Evolutionary conservation across 2,329 filamentous ascomycete genomes (phyloP).

Genomic region (Fusarium paranaense): DNA sequence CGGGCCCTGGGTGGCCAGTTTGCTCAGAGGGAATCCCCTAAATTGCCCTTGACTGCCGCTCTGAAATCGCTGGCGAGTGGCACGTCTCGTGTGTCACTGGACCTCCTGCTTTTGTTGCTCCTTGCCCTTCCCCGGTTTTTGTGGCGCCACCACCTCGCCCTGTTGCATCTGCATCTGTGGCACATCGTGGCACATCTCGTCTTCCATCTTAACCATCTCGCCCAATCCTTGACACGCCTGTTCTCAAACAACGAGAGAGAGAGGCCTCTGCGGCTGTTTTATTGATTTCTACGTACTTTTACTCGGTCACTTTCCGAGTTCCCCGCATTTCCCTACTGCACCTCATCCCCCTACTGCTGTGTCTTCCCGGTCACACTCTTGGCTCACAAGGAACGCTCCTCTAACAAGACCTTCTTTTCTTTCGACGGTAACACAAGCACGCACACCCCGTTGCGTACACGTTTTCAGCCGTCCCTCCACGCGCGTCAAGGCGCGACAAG

Average conservation of each 20-base stretch:
- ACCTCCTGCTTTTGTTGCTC: constrained; percentile 3
- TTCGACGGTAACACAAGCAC: not conserved
- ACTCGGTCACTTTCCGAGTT: constrained; percentile 33
- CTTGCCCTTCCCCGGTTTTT: constrained; percentile 16
- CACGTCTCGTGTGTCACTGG: constrained; percentile 1
- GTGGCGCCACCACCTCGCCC: constrained; percentile 24
- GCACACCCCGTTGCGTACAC: not conserved
- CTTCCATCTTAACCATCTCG: constrained; percentile 1
- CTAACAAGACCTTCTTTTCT: not conserved
- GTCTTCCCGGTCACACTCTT: not conserved
- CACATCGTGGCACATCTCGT: constrained; percentile 19
- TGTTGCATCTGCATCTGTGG: constrained; percentile 9
- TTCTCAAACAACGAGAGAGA: constrained; percentile 13
- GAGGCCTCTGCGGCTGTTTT: not conserved
- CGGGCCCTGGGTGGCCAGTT: constrained; percentile 15
- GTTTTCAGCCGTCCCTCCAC: not conserved
- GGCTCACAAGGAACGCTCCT: not conserved
- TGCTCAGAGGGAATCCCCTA: constrained; percentile 8
- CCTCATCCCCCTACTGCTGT: not conserved
- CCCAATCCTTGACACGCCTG: constrained; percentile 1
- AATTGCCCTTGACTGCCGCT: not conserved
- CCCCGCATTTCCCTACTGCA: constrained; percentile 9
- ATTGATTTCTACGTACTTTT: not conserved
- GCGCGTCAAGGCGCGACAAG: not conserved
- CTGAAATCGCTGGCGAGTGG: constrained; percentile 2